phyloP scores from a whole-genome alignment of 768 basidiomycete species.

The Lentinula detonsa region DNA sequence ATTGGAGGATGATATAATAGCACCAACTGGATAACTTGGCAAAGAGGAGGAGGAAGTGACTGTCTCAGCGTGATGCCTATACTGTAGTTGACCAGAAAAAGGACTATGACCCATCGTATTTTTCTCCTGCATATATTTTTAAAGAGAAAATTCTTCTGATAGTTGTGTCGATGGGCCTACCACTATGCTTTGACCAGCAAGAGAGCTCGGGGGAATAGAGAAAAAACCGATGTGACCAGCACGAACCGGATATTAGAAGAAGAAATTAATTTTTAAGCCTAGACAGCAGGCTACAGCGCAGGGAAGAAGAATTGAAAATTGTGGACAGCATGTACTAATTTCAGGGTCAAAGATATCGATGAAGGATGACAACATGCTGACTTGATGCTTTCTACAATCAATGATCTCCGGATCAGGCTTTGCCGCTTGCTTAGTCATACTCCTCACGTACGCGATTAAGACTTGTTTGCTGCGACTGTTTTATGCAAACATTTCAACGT shows the following conservation, averaged over 20 bases:
- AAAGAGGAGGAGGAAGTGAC: too few species aligned
- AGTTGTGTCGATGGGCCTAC: background rate
- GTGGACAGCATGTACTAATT: background rate
- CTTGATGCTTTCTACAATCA: background rate
- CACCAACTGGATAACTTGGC: background rate
- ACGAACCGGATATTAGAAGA: conserved; percentile 5
- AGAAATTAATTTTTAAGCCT: background rate
- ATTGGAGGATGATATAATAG: background rate
- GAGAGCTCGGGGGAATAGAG: background rate
- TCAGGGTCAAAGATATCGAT: background rate
- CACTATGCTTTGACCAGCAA: background rate
- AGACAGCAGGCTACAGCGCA: too few species aligned
- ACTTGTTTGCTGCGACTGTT: background rate
- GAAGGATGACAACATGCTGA: background rate
- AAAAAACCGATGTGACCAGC: conserved; percentile 13
- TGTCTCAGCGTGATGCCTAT: too few species aligned
- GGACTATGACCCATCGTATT: background rate
- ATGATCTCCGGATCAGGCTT: background rate
- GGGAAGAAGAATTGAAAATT: background rate
- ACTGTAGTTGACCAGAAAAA: background rate
- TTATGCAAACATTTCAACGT: background rate
- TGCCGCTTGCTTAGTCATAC: background rate
- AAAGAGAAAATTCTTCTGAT: background rate
- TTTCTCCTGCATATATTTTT: background rate
- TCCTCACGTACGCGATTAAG: background rate